A percentile compares a stretch with the other conserved stretches of the same genome.
These are phyloP conservation scores for thale cress (Arabidopsis thaliana) DNA, from an alignment of 345 rosid species.

Conservation along the genomic window DNA sequence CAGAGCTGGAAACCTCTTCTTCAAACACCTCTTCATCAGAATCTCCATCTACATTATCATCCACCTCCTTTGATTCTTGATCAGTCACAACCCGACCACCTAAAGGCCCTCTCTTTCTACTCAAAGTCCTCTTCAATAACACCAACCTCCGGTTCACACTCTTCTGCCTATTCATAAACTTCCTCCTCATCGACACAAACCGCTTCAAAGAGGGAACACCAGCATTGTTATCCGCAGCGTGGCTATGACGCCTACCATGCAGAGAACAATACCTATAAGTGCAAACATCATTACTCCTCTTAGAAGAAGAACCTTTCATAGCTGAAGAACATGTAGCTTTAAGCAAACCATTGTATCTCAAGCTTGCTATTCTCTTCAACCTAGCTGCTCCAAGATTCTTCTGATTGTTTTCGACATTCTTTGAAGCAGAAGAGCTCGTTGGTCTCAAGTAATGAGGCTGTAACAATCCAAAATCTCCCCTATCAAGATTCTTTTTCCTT, in stretches of 20 bases:
- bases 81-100: slow-evolving; percentile 22
- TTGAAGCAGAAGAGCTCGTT: slow-evolving; percentile 47
- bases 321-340: slow-evolving; percentile 85
- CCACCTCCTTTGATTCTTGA: slow-evolving; percentile 37
- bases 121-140: slow-evolving; percentile 45
- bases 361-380: slow-evolving; percentile 54
- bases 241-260: slow-evolving; percentile 64
- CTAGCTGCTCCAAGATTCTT: slow-evolving; percentile 44
- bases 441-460: slow-evolving; percentile 46
- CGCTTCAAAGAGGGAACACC: slow-evolving; percentile 60
- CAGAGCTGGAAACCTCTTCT: slow-evolving; percentile 37
- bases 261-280: slow-evolving; percentile 85
- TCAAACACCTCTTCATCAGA: slow-evolving; percentile 13
- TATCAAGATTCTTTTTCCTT: slow-evolving; percentile 29
- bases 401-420: slow-evolving; percentile 36
- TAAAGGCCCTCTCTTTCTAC: slow-evolving; percentile 46
- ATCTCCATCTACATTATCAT: slow-evolving; percentile 30
- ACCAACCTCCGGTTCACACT: slow-evolving; percentile 50
- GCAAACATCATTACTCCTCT: slow-evolving; percentile 56
- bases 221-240: slow-evolving; percentile 36
- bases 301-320: slow-evolving; percentile 67
- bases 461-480: slow-evolving; percentile 15
- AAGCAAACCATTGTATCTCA: slow-evolving; percentile 50
- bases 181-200: slow-evolving; percentile 70
- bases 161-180: slow-evolving; percentile 53